Evolutionary conservation across 2,329 filamentous ascomycete species (phyloP).

Genomic region (Coniochaeta sp.): DNA sequence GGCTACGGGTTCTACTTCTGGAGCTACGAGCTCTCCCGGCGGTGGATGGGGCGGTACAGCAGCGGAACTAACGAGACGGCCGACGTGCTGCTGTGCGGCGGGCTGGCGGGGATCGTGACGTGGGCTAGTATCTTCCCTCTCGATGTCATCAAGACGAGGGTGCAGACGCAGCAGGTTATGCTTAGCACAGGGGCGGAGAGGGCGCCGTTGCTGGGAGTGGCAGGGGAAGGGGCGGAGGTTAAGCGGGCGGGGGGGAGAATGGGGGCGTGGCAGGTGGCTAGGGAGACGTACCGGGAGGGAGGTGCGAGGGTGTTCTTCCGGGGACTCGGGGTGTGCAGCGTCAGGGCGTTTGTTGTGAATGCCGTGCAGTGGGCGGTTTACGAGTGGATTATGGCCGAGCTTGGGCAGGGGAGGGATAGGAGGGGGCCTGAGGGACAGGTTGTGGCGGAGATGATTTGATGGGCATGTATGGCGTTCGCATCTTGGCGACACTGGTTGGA

Average conservation of each 20-base stretch:
- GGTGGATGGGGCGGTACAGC: slow-evolving; percentile 25
- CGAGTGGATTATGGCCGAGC: slow-evolving; percentile 71
- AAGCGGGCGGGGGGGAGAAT: slow-evolving; percentile 19
- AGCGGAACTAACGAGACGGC: slow-evolving; percentile 38
- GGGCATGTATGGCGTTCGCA: too few species aligned
- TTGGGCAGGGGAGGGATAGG: slow-evolving; percentile 29
- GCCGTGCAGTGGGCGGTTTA: slow-evolving; percentile 90
- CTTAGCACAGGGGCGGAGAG: too few species aligned
- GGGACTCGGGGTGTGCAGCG: slow-evolving; percentile 72
- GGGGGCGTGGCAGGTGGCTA: slow-evolving; percentile 58
- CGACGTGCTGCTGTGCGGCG: slow-evolving; percentile 74
- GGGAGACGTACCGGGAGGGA: slow-evolving; percentile 56
- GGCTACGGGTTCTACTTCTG: slow-evolving; percentile 99
- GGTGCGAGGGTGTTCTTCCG: slow-evolving; percentile 62
- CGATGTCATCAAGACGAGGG: slow-evolving; percentile 84
- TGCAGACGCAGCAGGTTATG: slow-evolving; percentile 63
- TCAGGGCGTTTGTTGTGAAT: slow-evolving; percentile 86
- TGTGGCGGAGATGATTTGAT: not conserved
- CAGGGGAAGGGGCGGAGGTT: not conserved
- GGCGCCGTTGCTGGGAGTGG: slow-evolving; percentile 23
- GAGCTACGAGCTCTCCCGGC: slow-evolving; percentile 74
- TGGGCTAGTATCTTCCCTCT: slow-evolving; percentile 90
- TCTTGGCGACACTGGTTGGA: too few species aligned
- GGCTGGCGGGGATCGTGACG: slow-evolving; percentile 77
- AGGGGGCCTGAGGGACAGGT: not conserved